Base-by-base conservation (phyloP, 2,329 filamentous ascomycete genomes). In the Fusarium sp. region DNA sequence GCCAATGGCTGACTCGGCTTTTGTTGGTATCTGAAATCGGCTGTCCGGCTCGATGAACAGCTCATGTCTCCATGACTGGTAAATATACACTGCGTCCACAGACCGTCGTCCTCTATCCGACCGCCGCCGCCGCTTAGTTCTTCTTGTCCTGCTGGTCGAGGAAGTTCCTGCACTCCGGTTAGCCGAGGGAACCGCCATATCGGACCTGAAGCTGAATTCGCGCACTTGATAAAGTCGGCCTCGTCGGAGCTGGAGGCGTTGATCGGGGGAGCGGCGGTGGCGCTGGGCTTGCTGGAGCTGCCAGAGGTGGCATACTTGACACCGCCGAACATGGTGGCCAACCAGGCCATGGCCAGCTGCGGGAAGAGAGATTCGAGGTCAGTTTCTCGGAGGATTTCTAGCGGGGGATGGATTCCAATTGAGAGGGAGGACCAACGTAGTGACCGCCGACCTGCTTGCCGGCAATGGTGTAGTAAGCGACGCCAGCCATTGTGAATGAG, bases 181-280 rank as follows among this genome's bases (percentile, higher is more conserved):
- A 82, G 80, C 69, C 49, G 53, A 62, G 29, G n/a, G 22, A 51
- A 29, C 40, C 59, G 38, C 17, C 12, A 35, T 33, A 35, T 33
- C 62, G 42, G n/a, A 58, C 31, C n/a, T 70, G 51, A 51, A 5
- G 51, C 51, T 58, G 75, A 79, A 79, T 78, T 78, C 74, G 80
- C 87, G 84, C 82, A 91, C 89, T 90, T 89, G 85, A 91, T 90
- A 83, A 91, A 91, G 80, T 90, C 88, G 81, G 87, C 88, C 85
- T 91, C 89, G 80, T 90, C 89, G 78, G 88, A 85, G 83, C 85
- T 89, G 61, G 87, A 86, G 69, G 89, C 89, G 81, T 91, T 90
- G 85, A 91, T 89, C 59, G 89, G 89, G 72, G 89, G 89, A 58
- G 86, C 81, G 67, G 85, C 84, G 55, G 80, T 84, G 49, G 84